phyloP scores from a whole-genome alignment of 2,329 filamentous ascomycete species.

The Pezicula carpinea region DNA sequence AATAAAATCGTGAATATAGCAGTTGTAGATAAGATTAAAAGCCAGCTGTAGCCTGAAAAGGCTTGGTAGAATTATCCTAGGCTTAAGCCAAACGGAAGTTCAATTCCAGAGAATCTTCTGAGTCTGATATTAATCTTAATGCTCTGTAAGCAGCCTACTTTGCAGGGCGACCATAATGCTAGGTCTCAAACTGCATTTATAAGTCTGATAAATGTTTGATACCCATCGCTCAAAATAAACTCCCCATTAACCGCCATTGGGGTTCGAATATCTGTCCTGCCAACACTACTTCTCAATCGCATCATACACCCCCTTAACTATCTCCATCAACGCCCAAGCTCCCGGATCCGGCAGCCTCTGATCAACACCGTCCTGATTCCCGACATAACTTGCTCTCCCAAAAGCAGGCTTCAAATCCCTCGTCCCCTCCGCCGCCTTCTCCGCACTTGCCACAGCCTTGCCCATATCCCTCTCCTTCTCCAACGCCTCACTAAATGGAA shows the following conservation, averaged over 20 bases:
- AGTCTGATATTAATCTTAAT: too few relatives aligned
- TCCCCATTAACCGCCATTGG: neutral
- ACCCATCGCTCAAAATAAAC: neutral
- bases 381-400: conserved; percentile 49
- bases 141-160: too few relatives aligned
- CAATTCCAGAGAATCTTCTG: too few relatives aligned
- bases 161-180: too few relatives aligned
- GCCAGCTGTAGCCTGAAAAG: too few relatives aligned
- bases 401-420: conserved; percentile 50
- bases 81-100: too few relatives aligned
- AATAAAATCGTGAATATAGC: too few relatives aligned
- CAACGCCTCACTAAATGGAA: conserved; percentile 13
- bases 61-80: too few relatives aligned
- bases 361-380: conserved; percentile 40
- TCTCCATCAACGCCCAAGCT: conserved; percentile 43
- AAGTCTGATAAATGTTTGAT: too few relatives aligned
- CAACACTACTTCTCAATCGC: neutral
- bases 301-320: conserved; percentile 19
- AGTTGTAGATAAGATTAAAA: too few relatives aligned
- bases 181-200: too few relatives aligned
- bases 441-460: conserved; percentile 42
- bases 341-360: conserved; percentile 47
- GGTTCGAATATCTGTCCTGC: neutral
- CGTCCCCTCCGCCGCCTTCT: conserved; percentile 43
- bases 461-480: conserved; percentile 37